Evolutionary conservation across 2,329 filamentous ascomycete genomes (phyloP).

Genomic region (Talaromyces sp.): DNA sequence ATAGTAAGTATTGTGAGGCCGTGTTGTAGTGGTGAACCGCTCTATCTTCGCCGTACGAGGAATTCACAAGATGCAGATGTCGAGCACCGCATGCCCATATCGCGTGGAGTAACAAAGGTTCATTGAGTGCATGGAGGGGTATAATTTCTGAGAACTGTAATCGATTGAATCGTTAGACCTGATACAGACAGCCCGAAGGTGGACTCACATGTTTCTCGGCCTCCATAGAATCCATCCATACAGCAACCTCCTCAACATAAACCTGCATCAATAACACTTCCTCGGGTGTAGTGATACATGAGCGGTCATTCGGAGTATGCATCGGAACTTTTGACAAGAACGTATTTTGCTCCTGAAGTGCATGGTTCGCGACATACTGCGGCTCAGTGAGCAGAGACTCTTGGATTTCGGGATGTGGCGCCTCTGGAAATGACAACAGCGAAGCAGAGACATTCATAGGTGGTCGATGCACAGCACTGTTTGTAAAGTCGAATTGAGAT

Average conservation of each 20-base stretch:
- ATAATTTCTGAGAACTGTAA: constrained; percentile 70
- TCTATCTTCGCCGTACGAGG: constrained; percentile 69
- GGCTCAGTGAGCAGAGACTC: constrained; percentile 28
- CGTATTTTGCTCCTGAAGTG: constrained; percentile 26
- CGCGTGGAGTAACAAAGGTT: constrained; percentile 85
- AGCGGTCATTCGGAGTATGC: constrained; percentile 47
- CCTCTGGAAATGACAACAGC: constrained; percentile 47
- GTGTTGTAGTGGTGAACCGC: constrained; percentile 81
- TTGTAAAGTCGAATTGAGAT: constrained; percentile 29
- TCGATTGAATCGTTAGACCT: neutral
- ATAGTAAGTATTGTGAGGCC: constrained; percentile 73
- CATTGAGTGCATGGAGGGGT: constrained; percentile 76
- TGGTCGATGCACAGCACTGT: constrained; percentile 40
- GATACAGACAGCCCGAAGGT: neutral
- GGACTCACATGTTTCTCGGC: constrained; percentile 64
- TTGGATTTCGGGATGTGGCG: constrained; percentile 34
- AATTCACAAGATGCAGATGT: constrained; percentile 69
- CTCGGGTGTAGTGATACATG: constrained; percentile 69
- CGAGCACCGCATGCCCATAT: constrained; percentile 84
- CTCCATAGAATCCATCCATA: constrained; percentile 95
- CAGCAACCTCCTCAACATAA: constrained; percentile 82
- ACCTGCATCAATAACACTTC: constrained; percentile 88
- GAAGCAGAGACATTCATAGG: constrained; percentile 47
- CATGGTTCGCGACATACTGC: constrained; percentile 21
- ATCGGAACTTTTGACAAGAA: constrained; percentile 39